Conservation (phyloP, 345 rosid species). For the Acer saccharum region DNA sequence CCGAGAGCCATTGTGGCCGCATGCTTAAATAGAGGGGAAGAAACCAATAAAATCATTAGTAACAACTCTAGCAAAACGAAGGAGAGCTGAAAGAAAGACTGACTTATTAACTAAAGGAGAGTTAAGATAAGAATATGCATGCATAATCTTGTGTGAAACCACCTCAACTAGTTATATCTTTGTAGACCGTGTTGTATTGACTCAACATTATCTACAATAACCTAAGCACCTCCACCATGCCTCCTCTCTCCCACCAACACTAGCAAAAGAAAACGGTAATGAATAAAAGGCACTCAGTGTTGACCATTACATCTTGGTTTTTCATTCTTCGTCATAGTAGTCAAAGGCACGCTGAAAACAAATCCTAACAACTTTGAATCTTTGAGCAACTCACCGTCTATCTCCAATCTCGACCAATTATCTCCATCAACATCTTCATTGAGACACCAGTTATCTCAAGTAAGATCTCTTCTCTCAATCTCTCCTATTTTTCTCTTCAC, state of each 20-base stretch:
- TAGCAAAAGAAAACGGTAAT: neutral
- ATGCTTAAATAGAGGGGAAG: conserved; percentile 51
- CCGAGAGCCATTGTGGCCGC: conserved; percentile 99
- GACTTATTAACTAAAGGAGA: neutral
- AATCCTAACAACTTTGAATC: no score
- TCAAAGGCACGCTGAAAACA: no score
- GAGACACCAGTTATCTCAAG: no score
- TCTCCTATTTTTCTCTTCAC: no score
- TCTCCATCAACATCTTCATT: no score
- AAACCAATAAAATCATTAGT: conserved; percentile 20
- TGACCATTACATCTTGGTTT: neutral
- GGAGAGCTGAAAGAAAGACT: neutral
- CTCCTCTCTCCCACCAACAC: neutral
- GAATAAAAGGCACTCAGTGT: neutral
- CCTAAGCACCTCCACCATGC: neutral
- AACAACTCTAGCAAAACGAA: conserved; percentile 2
- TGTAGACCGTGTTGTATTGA: neutral
- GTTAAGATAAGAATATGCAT: neutral
- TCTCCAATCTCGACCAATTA: no score
- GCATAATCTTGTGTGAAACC: neutral
- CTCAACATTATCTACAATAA: neutral
- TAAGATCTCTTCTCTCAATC: no score
- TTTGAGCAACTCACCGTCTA: no score
- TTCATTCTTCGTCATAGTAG: neutral
- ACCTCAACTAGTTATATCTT: neutral